phyloP scores from a whole-genome alignment of 2,329 filamentous ascomycete genomes.

The Arthroderma uncinatum region DNA sequence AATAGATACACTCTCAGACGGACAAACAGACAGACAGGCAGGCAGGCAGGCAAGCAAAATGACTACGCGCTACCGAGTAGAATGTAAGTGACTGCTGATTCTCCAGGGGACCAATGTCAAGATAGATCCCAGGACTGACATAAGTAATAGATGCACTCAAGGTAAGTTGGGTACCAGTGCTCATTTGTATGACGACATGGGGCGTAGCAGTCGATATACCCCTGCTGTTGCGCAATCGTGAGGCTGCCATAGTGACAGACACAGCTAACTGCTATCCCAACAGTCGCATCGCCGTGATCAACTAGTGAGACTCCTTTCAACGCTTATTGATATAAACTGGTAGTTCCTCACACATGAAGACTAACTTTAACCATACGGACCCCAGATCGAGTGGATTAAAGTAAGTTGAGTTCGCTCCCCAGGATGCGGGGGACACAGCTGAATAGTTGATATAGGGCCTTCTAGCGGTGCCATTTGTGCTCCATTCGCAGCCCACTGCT shows the following conservation, averaged over 20 bases:
- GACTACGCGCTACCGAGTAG: conserved; percentile 48
- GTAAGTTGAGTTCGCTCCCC: conserved; percentile 20
- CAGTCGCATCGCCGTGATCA: conserved; percentile 87
- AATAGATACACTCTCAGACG: not conserved
- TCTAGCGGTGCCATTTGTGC: conserved; percentile 86
- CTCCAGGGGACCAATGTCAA: not conserved
- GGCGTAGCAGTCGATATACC: not conserved
- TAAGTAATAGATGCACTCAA: conserved; percentile 49
- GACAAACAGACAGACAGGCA: no score
- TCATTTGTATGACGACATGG: not conserved
- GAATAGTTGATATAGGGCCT: conserved; percentile 44
- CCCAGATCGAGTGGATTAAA: conserved; percentile 83
- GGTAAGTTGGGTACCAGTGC: conserved; percentile 30
- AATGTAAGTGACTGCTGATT: conserved; percentile 49
- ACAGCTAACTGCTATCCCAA: conserved; percentile 30
- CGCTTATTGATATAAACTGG: no score
- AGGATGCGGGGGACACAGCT: not conserved
- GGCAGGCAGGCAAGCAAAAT: no score
- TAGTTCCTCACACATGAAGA: not conserved
- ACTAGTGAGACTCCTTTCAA: conserved; percentile 50
- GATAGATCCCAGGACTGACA: not conserved
- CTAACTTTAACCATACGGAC: conserved; percentile 6
- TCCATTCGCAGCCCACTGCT: conserved; percentile 88
- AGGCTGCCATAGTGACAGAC: not conserved
- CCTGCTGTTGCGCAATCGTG: not conserved